These are phyloP conservation scores for Aspergillus fijiensis DNA, from an alignment of 2,329 filamentous ascomycete genomes.

Conservation along the genomic window DNA sequence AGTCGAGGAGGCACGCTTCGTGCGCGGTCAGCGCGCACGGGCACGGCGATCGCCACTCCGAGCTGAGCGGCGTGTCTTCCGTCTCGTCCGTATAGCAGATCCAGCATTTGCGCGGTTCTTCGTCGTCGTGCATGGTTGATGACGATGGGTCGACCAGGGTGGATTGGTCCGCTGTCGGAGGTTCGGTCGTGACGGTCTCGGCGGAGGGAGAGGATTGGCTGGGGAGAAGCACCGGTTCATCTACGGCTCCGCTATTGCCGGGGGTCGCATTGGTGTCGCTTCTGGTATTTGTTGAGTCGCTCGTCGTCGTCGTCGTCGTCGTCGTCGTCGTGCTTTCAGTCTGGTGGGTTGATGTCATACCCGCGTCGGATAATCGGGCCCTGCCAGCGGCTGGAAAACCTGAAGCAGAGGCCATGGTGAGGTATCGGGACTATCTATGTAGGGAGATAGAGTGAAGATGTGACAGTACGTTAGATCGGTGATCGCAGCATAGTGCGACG, in stretches of 20 bases:
- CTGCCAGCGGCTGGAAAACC: conserved; percentile 31
- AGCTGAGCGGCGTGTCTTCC: conserved; percentile 59
- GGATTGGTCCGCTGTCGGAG: conserved; percentile 12
- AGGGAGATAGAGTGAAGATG: neutral
- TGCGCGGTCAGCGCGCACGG: conserved; percentile 88
- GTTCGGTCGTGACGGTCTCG: conserved; percentile 21
- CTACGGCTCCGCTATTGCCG: conserved; percentile 33
- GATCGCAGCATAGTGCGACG: conserved; percentile 16
- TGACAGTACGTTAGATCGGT: neutral
- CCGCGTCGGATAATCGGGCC: conserved; percentile 30
- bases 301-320: neutral
- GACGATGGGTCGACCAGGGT: conserved; percentile 14
- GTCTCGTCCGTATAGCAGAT: conserved; percentile 68
- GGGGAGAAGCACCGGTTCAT: conserved; percentile 33
- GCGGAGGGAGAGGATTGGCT: conserved; percentile 18
- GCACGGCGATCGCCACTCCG: conserved; percentile 82
- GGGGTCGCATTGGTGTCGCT: conserved; percentile 12
- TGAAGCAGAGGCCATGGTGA: conserved; percentile 37
- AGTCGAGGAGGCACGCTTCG: conserved; percentile 83
- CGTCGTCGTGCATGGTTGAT: conserved; percentile 20
- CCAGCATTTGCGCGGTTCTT: conserved; percentile 61
- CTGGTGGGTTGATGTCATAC: conserved; percentile 19
- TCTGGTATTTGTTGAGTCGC: neutral
- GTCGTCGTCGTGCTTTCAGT: conserved; percentile 12
- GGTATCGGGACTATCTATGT: neutral